phyloP scores from a whole-genome alignment of 306 rosid genomes.

The Senna tora region DNA sequence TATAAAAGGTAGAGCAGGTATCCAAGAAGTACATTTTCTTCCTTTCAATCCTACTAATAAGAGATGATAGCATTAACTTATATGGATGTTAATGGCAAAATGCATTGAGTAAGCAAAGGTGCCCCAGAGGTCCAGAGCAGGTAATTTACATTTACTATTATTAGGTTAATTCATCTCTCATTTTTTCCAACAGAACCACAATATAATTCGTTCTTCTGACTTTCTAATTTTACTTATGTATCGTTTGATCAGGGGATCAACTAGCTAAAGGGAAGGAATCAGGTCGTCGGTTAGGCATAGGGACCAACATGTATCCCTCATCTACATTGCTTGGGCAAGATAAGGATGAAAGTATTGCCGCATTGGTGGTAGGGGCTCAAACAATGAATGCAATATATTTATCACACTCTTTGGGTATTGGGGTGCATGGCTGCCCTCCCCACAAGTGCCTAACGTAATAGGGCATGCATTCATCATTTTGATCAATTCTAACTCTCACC shows the following conservation, averaged over 20 bases:
- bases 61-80: constrained; percentile 97
- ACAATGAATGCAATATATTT: no score
- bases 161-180: not conserved
- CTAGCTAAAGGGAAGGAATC: constrained; percentile 98
- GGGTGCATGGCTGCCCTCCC: no score
- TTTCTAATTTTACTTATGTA: constrained; percentile 23
- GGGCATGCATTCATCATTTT: no score
- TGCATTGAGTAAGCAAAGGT: constrained; percentile 98
- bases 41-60: constrained; percentile 98
- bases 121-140: constrained; percentile 99
- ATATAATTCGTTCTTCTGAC: constrained; percentile 4
- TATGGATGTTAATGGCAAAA: constrained; percentile 75
- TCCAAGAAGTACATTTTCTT: constrained; percentile 95
- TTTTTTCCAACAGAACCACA: not conserved
- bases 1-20: constrained; percentile 84
- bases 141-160: constrained; percentile 47
- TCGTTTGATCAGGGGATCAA: constrained; percentile 76
- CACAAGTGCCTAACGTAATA: no score
- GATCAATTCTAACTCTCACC: no score
- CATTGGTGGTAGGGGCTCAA: no score
- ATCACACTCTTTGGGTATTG: no score
- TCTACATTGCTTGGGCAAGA: constrained; percentile 95
- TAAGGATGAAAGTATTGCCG: constrained; percentile 86
- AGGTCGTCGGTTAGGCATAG: constrained; percentile 99
- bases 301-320: constrained; percentile 98